phyloP scores from a whole-genome alignment of 2,329 filamentous ascomycete genomes.

The Pseudogymnoascus sp. region DNA sequence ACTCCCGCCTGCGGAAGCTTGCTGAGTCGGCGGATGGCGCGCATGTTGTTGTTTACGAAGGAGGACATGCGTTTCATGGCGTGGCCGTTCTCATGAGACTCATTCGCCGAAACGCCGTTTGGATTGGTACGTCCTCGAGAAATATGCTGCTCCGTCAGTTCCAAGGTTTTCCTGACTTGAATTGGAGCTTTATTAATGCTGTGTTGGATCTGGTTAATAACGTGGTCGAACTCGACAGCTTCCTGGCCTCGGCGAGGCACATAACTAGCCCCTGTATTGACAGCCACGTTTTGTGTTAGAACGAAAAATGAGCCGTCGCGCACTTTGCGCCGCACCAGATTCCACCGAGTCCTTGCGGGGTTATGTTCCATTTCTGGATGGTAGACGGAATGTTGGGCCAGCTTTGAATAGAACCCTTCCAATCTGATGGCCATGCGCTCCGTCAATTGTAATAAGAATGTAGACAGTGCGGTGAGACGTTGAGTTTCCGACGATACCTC shows the following conservation, averaged over 20 bases:
- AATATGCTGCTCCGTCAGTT: conserved; percentile 38
- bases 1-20: conserved; percentile 28
- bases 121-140: conserved; percentile 27
- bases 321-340: conserved; percentile 40
- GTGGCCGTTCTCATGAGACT: conserved; percentile 35
- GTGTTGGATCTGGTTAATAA: conserved; percentile 37
- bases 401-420: conserved; percentile 44
- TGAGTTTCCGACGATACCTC: conserved; percentile 33
- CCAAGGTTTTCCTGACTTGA: conserved; percentile 19
- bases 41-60: conserved; percentile 38
- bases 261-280: conserved; percentile 22
- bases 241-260: conserved; percentile 26
- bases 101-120: conserved; percentile 33
- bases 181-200: conserved; percentile 25
- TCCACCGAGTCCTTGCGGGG: conserved; percentile 46
- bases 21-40: conserved; percentile 36
- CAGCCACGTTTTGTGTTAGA: conserved; percentile 33
- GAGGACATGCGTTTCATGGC: conserved; percentile 39
- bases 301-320: conserved; percentile 46
- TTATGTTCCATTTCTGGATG: conserved; percentile 45
- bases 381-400: conserved; percentile 43
- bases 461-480: conserved; percentile 32
- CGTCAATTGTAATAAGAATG: conserved; percentile 44
- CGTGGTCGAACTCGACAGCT: conserved; percentile 38
- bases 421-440: conserved; percentile 47